Evolutionary conservation across 1,284 basidiomycete species (phyloP).

Genomic region (Ceratobasidium sp.): DNA sequence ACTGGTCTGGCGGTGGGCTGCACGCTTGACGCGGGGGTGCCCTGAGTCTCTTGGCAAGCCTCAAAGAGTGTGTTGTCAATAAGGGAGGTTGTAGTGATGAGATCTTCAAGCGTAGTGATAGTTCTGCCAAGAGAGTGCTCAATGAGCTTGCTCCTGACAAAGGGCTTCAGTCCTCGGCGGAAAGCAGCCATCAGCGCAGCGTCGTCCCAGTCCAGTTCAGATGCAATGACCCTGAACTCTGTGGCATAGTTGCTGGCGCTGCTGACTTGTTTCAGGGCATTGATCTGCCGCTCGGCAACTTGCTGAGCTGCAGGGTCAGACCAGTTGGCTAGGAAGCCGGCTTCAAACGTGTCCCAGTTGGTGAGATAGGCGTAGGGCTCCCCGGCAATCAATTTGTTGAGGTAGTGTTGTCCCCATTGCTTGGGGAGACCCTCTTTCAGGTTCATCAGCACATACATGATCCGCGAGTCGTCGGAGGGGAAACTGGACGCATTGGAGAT

Average conservation of each 20-base stretch:
- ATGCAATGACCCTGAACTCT: neutral
- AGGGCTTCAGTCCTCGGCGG: neutral
- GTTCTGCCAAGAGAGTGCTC: neutral
- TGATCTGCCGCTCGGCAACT: neutral
- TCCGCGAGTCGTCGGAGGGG: neutral
- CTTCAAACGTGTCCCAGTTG: neutral
- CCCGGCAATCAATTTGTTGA: neutral
- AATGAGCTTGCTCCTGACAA: conserved; percentile 14
- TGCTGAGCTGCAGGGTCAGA: neutral
- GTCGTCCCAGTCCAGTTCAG: neutral
- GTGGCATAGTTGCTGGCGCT: conserved; percentile 1
- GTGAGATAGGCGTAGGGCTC: neutral
- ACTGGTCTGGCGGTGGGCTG: neutral
- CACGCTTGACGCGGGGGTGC: neutral
- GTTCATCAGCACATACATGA: conserved; percentile 31
- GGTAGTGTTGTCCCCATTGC: conserved; percentile 21
- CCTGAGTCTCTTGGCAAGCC: neutral
- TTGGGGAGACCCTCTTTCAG: conserved; percentile 13
- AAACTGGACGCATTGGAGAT: neutral
- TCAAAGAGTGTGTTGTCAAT: conserved; percentile 26
- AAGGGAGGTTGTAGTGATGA: neutral
- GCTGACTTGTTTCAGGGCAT: conserved; percentile 2
- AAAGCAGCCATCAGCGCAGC: neutral
- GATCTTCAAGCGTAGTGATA: neutral
- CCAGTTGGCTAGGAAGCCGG: neutral